Base-by-base conservation (phyloP, 2,329 filamentous ascomycete species). In the Aspergillus japonicus region DNA sequence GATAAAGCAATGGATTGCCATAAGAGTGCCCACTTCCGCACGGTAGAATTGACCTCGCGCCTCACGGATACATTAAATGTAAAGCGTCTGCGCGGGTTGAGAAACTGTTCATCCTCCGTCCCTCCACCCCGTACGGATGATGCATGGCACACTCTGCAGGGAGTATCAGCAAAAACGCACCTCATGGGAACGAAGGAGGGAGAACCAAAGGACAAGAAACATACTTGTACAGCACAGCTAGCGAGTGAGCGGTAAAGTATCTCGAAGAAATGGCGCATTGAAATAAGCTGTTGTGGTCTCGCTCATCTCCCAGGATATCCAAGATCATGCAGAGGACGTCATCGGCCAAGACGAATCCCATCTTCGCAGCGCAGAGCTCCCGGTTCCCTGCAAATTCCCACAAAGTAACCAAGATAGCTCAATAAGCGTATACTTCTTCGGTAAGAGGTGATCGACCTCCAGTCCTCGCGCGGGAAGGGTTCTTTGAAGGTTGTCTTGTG, bases 1-100 rank as follows among this genome's bases (percentile, higher is more conserved):
- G 89, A 91, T 7, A 86, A 77, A 59, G 89, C 83, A 64, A 91
- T 84, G 2, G 87, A 87, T 54, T 84, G 83, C 89, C 89, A 92
- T 52, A 90, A 73, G 6, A 84, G 80, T 2, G 85, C 84, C 83
- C 85, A 88, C 73, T 83, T 83, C 56, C 80, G 79, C 21, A 82
- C 77, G n/a, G 77, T 75, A 29, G 79, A 66, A 35, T 82, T 75
- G 63, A 81, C 78, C 54, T 81, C 77, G 1, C 75, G 72, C 16
- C 75, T 63, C 16, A 74, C 67, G 24, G 75, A 66, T n/a, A 54
- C 49, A 19, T 60, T 24, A 23, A 62, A 33, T 24, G 54, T 47
- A 10, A 54, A 56, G 14, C 63, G 60, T 60, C 71, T 69, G 54
- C 69, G 70, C 23, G 62, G 68, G 72, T 76, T 73, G 66, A 44